These are phyloP conservation scores for Moricandia moricandioides DNA, from an alignment of 345 rosid species.

Conservation along the genomic window DNA sequence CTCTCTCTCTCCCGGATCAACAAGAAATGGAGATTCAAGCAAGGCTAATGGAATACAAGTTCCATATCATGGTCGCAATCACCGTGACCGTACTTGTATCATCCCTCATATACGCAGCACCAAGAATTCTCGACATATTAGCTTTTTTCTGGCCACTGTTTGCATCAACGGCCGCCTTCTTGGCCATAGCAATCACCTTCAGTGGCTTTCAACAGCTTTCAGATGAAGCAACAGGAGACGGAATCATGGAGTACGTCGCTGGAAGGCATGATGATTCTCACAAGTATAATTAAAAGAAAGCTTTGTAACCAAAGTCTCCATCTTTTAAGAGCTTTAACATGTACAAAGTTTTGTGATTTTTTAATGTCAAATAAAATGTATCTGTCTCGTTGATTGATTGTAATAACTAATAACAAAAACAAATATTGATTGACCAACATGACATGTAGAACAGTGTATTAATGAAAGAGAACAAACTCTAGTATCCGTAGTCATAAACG, in stretches of 20 bases:
- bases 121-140: constrained; percentile 50
- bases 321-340: not conserved
- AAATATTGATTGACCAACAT: not conserved
- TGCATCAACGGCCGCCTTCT: constrained; percentile 71
- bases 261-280: constrained; percentile 41
- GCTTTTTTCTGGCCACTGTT: constrained; percentile 88
- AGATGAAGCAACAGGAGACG: constrained; percentile 47
- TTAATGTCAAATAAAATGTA: constrained; percentile 6
- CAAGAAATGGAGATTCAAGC: constrained; percentile 49
- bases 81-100: constrained; percentile 34
- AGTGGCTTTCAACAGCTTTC: constrained; percentile 60
- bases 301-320: not conserved
- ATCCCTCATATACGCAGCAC: constrained; percentile 49
- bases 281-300: constrained; percentile 13
- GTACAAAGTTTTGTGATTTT: constrained; percentile 19
- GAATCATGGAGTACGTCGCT: constrained; percentile 65
- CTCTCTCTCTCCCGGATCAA: not conserved
- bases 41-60: constrained; percentile 54
- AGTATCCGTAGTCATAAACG: constrained; percentile 50
- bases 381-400: not conserved
- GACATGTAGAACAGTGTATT: not conserved
- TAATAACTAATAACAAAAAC: not conserved
- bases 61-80: constrained; percentile 44
- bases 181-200: constrained; percentile 49
- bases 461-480: constrained; percentile 6